These are phyloP conservation scores for Wickerhamiella pararugosa DNA, from an alignment of 1,139 yeast genomes.

Conservation along the genomic window DNA sequence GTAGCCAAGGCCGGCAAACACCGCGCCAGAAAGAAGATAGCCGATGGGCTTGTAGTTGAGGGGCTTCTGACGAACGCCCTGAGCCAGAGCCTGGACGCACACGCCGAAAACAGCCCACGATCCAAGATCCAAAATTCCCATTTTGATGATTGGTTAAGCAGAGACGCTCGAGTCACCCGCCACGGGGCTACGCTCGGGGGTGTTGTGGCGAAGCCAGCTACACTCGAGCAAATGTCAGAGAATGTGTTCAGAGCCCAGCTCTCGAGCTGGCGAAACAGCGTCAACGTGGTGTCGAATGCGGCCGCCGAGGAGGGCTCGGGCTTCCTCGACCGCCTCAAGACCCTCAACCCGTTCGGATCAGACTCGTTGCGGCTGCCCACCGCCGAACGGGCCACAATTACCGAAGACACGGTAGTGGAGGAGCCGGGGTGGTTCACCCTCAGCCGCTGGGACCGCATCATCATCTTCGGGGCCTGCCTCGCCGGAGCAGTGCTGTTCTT, in stretches of 20 bases:
- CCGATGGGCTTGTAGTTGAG: conserved; percentile 24
- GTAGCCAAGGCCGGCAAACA: conserved; percentile 23
- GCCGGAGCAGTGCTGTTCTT: conserved; percentile 69
- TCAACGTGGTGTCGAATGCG: conserved; percentile 16
- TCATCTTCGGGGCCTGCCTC: conserved; percentile 66
- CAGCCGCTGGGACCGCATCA: conserved; percentile 63
- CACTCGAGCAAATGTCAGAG: conserved; percentile 12
- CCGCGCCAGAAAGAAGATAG: conserved; percentile 21
- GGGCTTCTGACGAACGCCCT: conserved; percentile 26
- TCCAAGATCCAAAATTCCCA: conserved; percentile 22
- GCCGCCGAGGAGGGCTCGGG: conserved; percentile 24
- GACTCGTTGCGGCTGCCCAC: conserved; percentile 37
- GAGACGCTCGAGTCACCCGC: not conserved
- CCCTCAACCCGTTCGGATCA: conserved; percentile 28
- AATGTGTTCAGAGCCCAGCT: conserved; percentile 27
- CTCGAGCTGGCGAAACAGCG: conserved; percentile 23
- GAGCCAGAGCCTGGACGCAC: conserved; percentile 24
- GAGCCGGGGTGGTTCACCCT: conserved; percentile 50
- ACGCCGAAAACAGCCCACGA: conserved; percentile 25
- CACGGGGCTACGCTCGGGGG: not conserved
- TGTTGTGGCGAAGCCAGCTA: not conserved
- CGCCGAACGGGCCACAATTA: conserved; percentile 26
- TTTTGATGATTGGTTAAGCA: conserved; percentile 8
- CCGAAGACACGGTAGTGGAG: conserved; percentile 31
- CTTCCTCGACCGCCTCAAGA: conserved; percentile 26